Evolutionary conservation across 2,329 filamentous ascomycete species (phyloP), one percentile per base, ranked within the genome.

Genomic region (Sclerotinia nivalis): DNA sequence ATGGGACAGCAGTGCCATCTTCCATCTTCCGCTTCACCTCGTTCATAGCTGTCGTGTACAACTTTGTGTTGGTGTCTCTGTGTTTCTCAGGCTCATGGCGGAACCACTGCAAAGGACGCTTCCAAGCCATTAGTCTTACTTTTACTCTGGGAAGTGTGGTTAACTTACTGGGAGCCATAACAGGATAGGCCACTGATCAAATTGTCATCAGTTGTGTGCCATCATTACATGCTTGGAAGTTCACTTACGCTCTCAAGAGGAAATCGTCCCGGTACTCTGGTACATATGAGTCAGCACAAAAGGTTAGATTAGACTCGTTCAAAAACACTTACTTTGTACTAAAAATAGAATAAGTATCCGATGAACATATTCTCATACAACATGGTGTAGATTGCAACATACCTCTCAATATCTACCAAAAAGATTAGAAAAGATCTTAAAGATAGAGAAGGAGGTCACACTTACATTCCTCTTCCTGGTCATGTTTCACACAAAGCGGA

Each of bases 391-490:
- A 37, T 37, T 43, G 12, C 12, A n/a, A 37, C 31, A 34, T 37
- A 56, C 54, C 54, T 56, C 7, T 56, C 54, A 56, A 56, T 56
- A 20, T 56, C 54, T 56, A 37, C 1, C 6, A 20, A 37, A 31
- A 34, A 34, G 20, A 37, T 56, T 56, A 37, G 20, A 22, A 37
- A 13, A n/a, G 1, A 37, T 56, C 20, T 37, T 13, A 9, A 56
- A n/a, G 31, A 37, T 7, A 56, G 40, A 10, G 28, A 37, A n/a
- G 20, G 22, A 5, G 12, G 7, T 56, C 15, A 6, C 13, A 56
- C 54, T 56, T n/a, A 56, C 31, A 56, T 56, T 56, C 54, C n/a
- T 56, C 54, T 37, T 56, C 54, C 54, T 56, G 54, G n/a, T 56
- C 54, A 56, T 56, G 31, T 56, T 31, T 34, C 34, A 56, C 54